Base-by-base conservation (phyloP, 768 basidiomycete species). In the Podaxis sp. region DNA sequence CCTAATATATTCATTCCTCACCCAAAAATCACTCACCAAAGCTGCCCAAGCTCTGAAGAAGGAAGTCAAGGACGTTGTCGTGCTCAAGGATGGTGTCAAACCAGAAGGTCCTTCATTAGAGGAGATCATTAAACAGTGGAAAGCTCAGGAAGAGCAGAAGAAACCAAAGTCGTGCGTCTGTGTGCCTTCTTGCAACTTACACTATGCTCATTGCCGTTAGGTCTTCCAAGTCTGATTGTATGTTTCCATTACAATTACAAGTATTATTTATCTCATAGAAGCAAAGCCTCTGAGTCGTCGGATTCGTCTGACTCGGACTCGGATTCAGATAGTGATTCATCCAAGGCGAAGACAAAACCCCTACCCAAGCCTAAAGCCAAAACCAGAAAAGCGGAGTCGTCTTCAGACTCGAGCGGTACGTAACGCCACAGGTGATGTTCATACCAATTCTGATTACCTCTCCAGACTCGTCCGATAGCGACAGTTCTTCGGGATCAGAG, bases 41-140 rank as follows among this genome's bases (percentile, higher is more conserved):
- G 89, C 86, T 7, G 93, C 93, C 8, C 78, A 82, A 62, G 87
- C 88, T 0, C 77, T 94, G 55, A 91, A 85, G 76, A 90, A 88
- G 66, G 90, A 89, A 26, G 90, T 84, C 22, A 87, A 85, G 72
- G 78, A 81, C 53, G 69, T 84, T 15, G 83, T 89, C 44, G 74
- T 86, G 12, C 75, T 92, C 26, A 84, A 87, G 65, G 87, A 89
- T 60, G 80, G 78, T 40, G 68, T 82, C 46, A 69, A 75, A 38
- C 61, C 74, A 41, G 76, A 82, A 10, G 84, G 82, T 2, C 82
- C 85, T n/a, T 71, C 80, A 15, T 72, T 94, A 66, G 87, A 88
- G 54, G 81, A 83, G 38, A 87, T 93, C 57, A 72, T 94, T 6
- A 78, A 78, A 62, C 79, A 84, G 68, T 93, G 90, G 91, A 88